Base-by-base conservation (phyloP, 257 asterid genomes). In the Echium plantagineum region DNA sequence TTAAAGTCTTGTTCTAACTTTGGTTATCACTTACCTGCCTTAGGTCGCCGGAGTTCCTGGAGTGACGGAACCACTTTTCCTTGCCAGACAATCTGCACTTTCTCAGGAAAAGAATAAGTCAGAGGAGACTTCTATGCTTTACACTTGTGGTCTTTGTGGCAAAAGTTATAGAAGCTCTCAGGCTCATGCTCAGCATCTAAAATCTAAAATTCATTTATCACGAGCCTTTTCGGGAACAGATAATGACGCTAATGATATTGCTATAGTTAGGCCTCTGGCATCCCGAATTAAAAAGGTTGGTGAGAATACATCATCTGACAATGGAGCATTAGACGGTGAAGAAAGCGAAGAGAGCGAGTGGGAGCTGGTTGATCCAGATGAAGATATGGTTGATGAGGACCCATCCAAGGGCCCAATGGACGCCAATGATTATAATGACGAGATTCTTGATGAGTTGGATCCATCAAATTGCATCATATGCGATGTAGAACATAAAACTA, bases 1-100 rank as follows among this genome's bases (percentile, higher is more conserved):
- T 54, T 24, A 4, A n/a, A 12, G 16, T 15, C 48, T 56, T 55
- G 17, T 15, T 64, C 21, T 63, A 57, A 20, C 51, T 21, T 38
- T 38, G 2, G 12, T 38, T 38, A 31, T 38, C 15, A 9, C 15
- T 7, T 0, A 7, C 8, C 48, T 38, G 49, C 60, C 73, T 51
- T 73, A 93, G 98, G 90, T 93, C 65, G 97, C 97, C 15, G 97
- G 98, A 22, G 95, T 93, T 53, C 98, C 97, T 22, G 97, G 97
- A 56, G 96, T 93, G 68, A 89, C 96, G 9, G 98, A 93, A 72
- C 47, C 82, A 57, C 85, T 89, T 21, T 93, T 89, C 69, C 48
- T 62, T 49, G 94, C 94, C 68, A 81, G 90, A 63, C 95, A 93
- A 75, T 68, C 94, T 63, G 97, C 94, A 16, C 81, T 89, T 51